Evolutionary conservation across 169 alveolate genomes (phyloP), one percentile per base, ranked within the genome.

Genomic region (Plasmodium fragile): DNA sequence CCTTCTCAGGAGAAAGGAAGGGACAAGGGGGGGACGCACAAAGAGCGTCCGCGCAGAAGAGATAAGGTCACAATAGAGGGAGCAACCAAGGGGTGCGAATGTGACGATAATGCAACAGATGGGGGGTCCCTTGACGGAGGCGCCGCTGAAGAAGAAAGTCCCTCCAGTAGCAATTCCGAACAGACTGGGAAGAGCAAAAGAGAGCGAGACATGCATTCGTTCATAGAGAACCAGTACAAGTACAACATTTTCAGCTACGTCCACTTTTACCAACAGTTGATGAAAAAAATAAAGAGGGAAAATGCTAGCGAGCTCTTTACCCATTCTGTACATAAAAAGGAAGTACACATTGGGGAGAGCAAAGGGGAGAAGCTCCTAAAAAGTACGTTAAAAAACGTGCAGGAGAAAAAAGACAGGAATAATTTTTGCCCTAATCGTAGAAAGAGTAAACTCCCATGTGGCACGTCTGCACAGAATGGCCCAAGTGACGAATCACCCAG

Each of bases 251-350:
- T 55, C 32, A 65, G 25, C 69, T 89, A 55, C 52, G 71, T 77
- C 25, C 81, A 78, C 70, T 89, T 89, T 55, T 89, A 55, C 71
- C 49, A 55, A 77, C 81, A 89, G 43, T 41, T 78, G 59, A 70
- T 30, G 52, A 49, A 78, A 25, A 89, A 89, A 89, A 78, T 89
- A 22, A 89, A 89, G 69, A 78, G 34, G 16, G 70, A 22, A 10
- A 59, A 72, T 72, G 72, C 41, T 2, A 25, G 39, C 53, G 83
- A 49, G 28, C 53, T 49, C 10, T 83, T 83, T 83, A 7, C 36
- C 34, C 43, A 65, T 69, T 69, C 81, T 18, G 49, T 41, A 39
- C 30, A n/a, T n/a, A 55, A 39, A 69, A 69, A 30, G 28, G 70
- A 30, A 30, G 80, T 69, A 59, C 45, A 53, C 69, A 53, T 81